Percentiles rank a stretch among this genome's conserved stretches.
Evolutionary conservation across 2,329 filamentous ascomycete genomes (phyloP).

Genomic region (Cladosporium phlei): DNA sequence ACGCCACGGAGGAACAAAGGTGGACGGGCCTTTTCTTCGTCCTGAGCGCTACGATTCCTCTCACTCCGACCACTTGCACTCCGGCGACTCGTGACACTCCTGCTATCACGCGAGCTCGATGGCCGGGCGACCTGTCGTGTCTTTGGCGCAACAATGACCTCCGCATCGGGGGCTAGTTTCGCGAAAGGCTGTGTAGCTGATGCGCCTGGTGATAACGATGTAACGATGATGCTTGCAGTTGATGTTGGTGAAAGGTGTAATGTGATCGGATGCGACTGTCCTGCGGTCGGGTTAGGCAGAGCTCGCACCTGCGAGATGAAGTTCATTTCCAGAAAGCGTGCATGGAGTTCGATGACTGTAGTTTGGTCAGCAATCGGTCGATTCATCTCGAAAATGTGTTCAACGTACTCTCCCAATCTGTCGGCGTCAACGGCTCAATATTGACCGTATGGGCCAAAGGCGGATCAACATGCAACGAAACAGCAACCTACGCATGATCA

Average conservation of each 20-base stretch:
- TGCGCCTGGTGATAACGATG: conserved; percentile 73
- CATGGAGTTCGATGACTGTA: conserved; percentile 85
- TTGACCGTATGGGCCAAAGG: conserved; percentile 90
- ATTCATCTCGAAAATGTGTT: neutral
- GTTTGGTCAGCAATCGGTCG: neutral
- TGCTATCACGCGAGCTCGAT: conserved; percentile 65
- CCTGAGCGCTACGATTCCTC: conserved; percentile 51
- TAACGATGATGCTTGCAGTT: conserved; percentile 83
- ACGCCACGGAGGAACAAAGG: conserved; percentile 75
- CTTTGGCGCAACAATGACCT: conserved; percentile 96
- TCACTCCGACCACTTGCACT: conserved; percentile 64
- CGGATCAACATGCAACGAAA: conserved; percentile 78
- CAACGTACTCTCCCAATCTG: conserved; percentile 82
- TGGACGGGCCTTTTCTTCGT: conserved; percentile 61
- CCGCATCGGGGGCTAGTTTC: conserved; percentile 88
- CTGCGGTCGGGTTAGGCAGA: conserved; percentile 70
- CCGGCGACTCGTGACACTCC: conserved; percentile 74
- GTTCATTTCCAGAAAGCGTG: conserved; percentile 91
- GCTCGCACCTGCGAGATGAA: conserved; percentile 89
- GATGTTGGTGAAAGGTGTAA: conserved; percentile 93
- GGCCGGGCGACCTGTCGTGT: conserved; percentile 60
- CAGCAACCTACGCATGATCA: conserved; percentile 45
- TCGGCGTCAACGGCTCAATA: conserved; percentile 89
- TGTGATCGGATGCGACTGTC: conserved; percentile 70
- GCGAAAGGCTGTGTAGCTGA: conserved; percentile 69